These are phyloP conservation scores for Blastobotrys terrestris DNA, from an alignment of 805 yeast genomes.

Conservation along the genomic window DNA sequence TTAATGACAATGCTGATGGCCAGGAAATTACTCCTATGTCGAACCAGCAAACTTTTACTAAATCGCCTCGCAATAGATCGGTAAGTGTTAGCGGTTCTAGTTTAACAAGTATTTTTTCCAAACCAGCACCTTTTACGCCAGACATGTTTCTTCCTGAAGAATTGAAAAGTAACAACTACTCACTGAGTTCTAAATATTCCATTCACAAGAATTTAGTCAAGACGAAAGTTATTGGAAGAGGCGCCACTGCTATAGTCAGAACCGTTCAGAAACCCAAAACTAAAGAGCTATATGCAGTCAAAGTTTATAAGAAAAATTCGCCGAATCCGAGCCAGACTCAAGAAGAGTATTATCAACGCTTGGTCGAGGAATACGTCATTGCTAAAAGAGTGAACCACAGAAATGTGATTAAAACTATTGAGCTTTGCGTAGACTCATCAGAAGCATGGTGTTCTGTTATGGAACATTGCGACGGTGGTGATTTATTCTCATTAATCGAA, in stretches of 20 bases:
- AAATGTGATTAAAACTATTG: constrained; percentile 72
- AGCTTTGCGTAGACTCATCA: constrained; percentile 37
- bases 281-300: constrained; percentile 63
- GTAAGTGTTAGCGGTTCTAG: background rate
- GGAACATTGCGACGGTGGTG: constrained; percentile 86
- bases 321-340: constrained; percentile 51
- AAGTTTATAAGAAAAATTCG: constrained; percentile 64
- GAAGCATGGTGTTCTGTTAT: constrained; percentile 37
- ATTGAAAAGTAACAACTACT: constrained; percentile 13
- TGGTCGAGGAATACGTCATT: constrained; percentile 79
- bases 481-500: constrained; percentile 70
- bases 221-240: constrained; percentile 26
- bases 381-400: constrained; percentile 71
- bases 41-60: background rate
- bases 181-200: constrained; percentile 17
- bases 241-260: constrained; percentile 31
- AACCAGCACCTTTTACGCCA: constrained; percentile 4
- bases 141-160: constrained; percentile 15
- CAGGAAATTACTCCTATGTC: background rate
- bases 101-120: background rate
- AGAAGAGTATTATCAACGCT: constrained; percentile 53
- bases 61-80: background rate
- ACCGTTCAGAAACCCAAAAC: constrained; percentile 17
- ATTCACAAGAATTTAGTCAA: constrained; percentile 16
- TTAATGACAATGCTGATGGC: background rate